Evolutionary conservation across 2,329 filamentous ascomycete genomes (phyloP), one percentile per base, ranked within the genome.

Genomic region (Cladophialophora yegresii): DNA sequence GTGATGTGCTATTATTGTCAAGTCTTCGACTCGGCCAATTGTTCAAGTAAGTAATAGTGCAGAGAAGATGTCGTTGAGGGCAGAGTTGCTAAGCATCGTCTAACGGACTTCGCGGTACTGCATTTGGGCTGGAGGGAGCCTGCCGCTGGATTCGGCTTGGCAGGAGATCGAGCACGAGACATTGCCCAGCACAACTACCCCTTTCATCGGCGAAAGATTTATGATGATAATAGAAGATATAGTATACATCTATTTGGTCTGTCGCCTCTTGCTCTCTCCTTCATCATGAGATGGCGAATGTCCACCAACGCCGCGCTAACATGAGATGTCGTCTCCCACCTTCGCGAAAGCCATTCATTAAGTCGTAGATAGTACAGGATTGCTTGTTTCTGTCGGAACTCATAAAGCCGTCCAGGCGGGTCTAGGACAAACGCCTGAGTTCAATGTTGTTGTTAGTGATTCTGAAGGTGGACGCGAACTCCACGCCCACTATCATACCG

Each of bases 21-120:
- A n/a, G 28, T 20, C n/a, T 30, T 20, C 36, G 36, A 50, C 9
- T 12, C 26, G 22, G 22, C 20, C 9, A 26, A 50, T 8, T 13
- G 47, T 10, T 22, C 47, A 26, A 50, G 47, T 3, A 10, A 26
- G 47, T 50, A 26, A 50, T 50, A 22, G 47, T 26, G 47, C 10
- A 13, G 47, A 23, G 23, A 20, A 54, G 23, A 33, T 16, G 28
- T 54, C 7, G 28, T 54, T 4, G 7, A 23, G 16, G 23, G 51
- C 51, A 16, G 51, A 54, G 23, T 30, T 54, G 51, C 16, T n/a
- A 54, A 28, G 51, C 51, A 54, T 10, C 51, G 51, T 54, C n/a
- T 30, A 54, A 54, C 51, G 51, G 51, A 54, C 51, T 54, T 54
- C 47, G 47, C 47, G 47, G 26, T 50, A 50, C 47, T 50, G 47